Base-by-base conservation (phyloP, 2,329 filamentous ascomycete species). In the Xylariaceae sp. region DNA sequence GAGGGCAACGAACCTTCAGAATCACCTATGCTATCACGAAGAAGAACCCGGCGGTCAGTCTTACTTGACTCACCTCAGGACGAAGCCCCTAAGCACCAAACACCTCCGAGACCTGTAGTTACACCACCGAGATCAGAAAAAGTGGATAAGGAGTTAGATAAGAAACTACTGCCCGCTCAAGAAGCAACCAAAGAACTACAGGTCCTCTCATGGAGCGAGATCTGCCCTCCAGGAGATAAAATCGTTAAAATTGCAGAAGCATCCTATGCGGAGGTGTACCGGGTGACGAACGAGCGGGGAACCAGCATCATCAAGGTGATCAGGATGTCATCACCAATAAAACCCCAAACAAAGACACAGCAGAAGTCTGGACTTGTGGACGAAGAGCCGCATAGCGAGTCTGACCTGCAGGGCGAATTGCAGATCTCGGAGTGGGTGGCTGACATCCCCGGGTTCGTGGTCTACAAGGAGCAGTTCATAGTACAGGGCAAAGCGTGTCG, bases 301-400 rank as follows among this genome's bases (percentile, higher is more conserved):
- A 84, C 80, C 21, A 86, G 82, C 66, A 85, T 87, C 63, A 82
- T 87, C 70, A 87, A 87, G 61, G 79, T 82, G 16, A 83, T 87
- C 53, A 78, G 83, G 2, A 75, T 87, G 8, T 69, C 78, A 9
- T 85, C 82, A 0, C 80, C 81, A 3, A 81, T 85, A 54, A 82
- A 79, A 55, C 65, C 80, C 0, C 80, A 83, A 61, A 85, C 82
- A 6, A 84, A 82, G 53, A 69, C 79, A 0, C 82, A 85, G 65
- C 71, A 79, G 48, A 74, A 73, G 24, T 75, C 79, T 0, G 80
- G 79, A 0, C 71, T 85, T 0, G 79, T 85, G 4, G 82, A 85
- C 55, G 82, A 85, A 62, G 78, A 83, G 60, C 80, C 82, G 0
- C 82, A 83, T 52, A 70, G 72, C 2, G 79, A 81, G 53, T 74